Evolutionary conservation across 177 flowering plant species (phyloP).

Genomic region (Vitis hybrid): DNA sequence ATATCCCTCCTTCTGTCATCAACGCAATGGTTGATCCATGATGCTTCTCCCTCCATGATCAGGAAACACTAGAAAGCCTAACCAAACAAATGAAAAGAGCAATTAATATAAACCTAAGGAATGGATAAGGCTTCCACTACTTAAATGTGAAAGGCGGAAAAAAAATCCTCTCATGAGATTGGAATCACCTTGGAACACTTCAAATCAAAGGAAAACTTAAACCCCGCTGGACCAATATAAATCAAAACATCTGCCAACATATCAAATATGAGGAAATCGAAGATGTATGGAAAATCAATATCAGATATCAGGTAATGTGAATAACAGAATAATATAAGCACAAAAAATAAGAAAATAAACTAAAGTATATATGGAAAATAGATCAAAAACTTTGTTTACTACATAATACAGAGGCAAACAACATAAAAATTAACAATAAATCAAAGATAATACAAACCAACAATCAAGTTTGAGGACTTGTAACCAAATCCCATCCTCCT

Average conservation of each 20-base stretch:
- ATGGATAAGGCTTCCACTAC: background rate
- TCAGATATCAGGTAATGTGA: background rate
- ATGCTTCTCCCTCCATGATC: slow-evolving; percentile 60
- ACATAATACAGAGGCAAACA: background rate
- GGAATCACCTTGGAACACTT: background rate
- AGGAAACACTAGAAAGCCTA: background rate
- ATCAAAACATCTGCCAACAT: background rate
- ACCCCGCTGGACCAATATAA: background rate
- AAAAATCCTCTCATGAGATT: background rate
- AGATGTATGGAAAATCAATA: background rate
- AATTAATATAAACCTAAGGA: background rate
- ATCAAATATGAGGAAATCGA: slow-evolving; percentile 1
- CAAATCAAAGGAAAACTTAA: background rate
- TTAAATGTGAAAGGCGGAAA: background rate
- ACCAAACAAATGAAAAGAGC: background rate
- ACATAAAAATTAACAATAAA: no score
- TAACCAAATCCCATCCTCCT: no score
- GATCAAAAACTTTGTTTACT: background rate
- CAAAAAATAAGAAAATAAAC: background rate
- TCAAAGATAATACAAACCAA: no score
- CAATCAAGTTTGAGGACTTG: no score
- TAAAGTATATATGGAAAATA: background rate
- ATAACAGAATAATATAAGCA: background rate
- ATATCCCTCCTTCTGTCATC: slow-evolving; percentile 25
- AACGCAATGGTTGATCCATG: slow-evolving; percentile 56